A percentile compares a stretch with the other conserved stretches of the same genome.
Conservation (phyloP, 805 yeast genomes). For the Saccharomycopsis sp. region DNA sequence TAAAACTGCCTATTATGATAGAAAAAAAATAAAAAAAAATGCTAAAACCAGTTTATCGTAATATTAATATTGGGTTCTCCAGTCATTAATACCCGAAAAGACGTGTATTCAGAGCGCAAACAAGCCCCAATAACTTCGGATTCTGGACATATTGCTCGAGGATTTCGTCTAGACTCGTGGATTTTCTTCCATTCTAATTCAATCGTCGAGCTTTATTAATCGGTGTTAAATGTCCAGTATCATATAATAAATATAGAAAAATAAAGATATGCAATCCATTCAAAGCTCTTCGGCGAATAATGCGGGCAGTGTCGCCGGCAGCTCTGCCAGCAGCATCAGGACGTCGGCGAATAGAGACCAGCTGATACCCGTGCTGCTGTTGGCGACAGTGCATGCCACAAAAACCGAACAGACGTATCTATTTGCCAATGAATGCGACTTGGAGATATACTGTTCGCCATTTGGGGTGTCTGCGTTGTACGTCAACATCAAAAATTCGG, state of each 20-base stretch:
- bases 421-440: constrained; percentile 44
- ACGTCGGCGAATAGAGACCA: not conserved
- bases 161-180: too few relatives aligned
- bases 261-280: not conserved
- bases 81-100: too few relatives aligned
- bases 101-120: not conserved
- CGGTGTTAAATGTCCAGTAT: not conserved
- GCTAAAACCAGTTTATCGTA: not conserved
- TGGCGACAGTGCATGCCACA: constrained; percentile 15
- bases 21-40: not conserved
- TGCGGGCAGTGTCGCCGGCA: not conserved
- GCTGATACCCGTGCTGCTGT: constrained; percentile 3
- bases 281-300: not conserved
- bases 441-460: constrained; percentile 52
- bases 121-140: not conserved
- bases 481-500: constrained; percentile 41
- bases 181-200: too few relatives aligned
- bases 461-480: constrained; percentile 49
- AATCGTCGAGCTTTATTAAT: not conserved
- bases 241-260: too few relatives aligned
- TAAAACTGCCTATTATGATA: not conserved
- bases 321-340: not conserved
- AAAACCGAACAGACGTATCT: constrained; percentile 28
- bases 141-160: not conserved
- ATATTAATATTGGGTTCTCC: too few relatives aligned